A percentile compares a stretch with the other conserved stretches of the same genome.
These are phyloP conservation scores for Citrus maxima DNA, from an alignment of 345 rosid species.

Conservation along the genomic window DNA sequence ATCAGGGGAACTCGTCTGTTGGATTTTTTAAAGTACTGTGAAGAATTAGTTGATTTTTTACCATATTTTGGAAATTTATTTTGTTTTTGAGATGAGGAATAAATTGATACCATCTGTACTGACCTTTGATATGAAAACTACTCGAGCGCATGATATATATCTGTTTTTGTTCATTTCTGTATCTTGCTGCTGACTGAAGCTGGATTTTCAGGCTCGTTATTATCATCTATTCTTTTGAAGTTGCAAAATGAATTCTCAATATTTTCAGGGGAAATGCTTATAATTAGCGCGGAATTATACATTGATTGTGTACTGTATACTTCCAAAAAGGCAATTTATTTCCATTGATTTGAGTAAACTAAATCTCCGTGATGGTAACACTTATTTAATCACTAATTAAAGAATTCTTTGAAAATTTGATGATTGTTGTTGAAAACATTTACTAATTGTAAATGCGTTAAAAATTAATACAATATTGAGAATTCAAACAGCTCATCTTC, in stretches of 20 bases:
- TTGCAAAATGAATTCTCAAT: not conserved
- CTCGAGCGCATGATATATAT: no score
- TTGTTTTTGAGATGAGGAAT: not conserved
- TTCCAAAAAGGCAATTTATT: no score
- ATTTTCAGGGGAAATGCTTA: not conserved
- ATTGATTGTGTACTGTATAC: not conserved
- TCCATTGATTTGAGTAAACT: no score
- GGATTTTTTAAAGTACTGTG: not conserved
- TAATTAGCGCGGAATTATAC: not conserved
- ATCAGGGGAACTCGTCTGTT: not conserved
- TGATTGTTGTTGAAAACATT: no score
- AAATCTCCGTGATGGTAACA: no score
- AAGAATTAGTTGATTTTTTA: conserved; percentile 1
- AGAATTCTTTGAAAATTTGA: no score
- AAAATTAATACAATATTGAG: no score
- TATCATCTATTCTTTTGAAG: not conserved
- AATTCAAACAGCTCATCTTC: conserved; percentile 40
- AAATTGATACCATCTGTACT: not conserved
- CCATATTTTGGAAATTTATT: not conserved
- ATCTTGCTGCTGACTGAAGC: not conserved
- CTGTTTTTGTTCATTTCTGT: not conserved
- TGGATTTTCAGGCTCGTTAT: no score
- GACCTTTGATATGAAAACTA: not conserved
- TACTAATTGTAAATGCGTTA: no score
- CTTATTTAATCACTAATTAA: no score